Evolutionary conservation across 306 rosid species (phyloP), one percentile per base, ranked within the genome.

Genomic region (Quercus bicolor): DNA sequence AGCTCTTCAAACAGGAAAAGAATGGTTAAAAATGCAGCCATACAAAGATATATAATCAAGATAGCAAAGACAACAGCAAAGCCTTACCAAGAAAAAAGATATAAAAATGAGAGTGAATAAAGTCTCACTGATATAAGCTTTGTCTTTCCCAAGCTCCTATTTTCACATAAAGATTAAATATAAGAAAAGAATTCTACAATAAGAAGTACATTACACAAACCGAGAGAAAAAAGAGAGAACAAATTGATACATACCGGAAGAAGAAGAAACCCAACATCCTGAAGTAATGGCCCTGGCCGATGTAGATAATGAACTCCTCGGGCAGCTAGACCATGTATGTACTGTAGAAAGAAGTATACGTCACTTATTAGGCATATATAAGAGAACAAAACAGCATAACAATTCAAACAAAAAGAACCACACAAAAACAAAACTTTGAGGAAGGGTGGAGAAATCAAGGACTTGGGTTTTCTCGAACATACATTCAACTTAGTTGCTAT

Each of bases 301-400:
- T 96, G 99, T 43, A 96, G 83, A 83, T 91, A 96, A 81, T 96
- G 99, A 85, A 96, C 97, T 77, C 99, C 99, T 61, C 87, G 86
- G 65, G 99, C 99, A 86, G 98, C 97, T 81, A 96, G 81, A 84
- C 98, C 99, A 82, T 96, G 99, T 66, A 96, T 81, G 70, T 96
- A 96, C 99, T 96, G 93, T 53, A 60, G 60, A 37, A 79, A 88
- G 34, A 85, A 77, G 70, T 64, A 69, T 12, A 61, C 73, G 73
- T 56, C 72, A 73, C 61, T 21, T 21, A 73, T 72, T 77, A 74
- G 51, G 68, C 74, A 48, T 57, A 15, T 34, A 72, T 56, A 73
- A 24, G 52, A 79, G 51, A 59, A 2, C 59, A 23, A 65, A 19
- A 74, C 10, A 60, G 59, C 55, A 45, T 20, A 65, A 57, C 54